Evolutionary conservation across 2,329 filamentous ascomycete genomes (phyloP), one percentile per base, ranked within the genome.

Genomic region (Sclerotinia sclerotiorum): DNA sequence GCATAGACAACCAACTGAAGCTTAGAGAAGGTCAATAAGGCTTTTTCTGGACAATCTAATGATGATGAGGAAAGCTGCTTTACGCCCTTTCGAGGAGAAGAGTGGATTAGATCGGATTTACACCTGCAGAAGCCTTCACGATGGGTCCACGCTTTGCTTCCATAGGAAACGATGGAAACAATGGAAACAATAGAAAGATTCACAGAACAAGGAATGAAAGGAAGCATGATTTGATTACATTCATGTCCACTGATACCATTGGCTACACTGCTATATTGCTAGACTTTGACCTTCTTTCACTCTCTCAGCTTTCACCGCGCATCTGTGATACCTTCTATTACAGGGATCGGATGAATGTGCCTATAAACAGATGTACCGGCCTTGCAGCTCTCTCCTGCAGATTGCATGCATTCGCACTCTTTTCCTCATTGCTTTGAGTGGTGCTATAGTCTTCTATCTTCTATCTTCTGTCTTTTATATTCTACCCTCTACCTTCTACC

Each of bases 41-140:
- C 57, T n/a, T 32, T 48, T 32, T 19, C 13, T n/a, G 29, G 21
- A 7, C 24, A n/a, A 15, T 27, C 27, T 52, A 32, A 51, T 42
- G 11, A 32, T 27, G 49, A 52, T 11, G 46, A 49, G 65, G 55
- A 61, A 32, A 61, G 48, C 65, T 60, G 29, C 55, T 46, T 61
- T 52, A 10, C 32, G 13, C 27, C n/a, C 29, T 44, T 42, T 64
- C 17, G 13, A 54, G 61, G 5, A 29, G 24, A n/a, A 58, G 49
- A 29, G 24, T 56, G 63, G 44, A 65, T 56, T 29, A 15, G 29
- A 66, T 61, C 39, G 55, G 35, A 44, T 32, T n/a, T 65, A 54
- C 49, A 52, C 35, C 44, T 66, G 52, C 32, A 48, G 64, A 58
- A 58, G 64, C 64, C 64, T 58, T 66, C n/a, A 32, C 46, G n/a